phyloP scores from a whole-genome alignment of 139 green algal genomes.

The Axilococcus clingmanii region DNA sequence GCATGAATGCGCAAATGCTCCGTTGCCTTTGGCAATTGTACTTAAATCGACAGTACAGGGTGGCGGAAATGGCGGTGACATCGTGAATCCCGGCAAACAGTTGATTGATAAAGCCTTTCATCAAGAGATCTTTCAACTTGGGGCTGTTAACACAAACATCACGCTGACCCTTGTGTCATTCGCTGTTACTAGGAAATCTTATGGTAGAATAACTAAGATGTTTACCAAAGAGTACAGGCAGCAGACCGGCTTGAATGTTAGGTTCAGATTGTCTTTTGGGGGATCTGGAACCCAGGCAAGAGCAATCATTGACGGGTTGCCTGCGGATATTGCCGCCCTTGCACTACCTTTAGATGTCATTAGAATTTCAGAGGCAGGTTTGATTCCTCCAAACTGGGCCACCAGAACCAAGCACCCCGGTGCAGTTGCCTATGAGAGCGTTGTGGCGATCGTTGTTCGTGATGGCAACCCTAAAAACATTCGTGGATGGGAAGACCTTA shows the following conservation, averaged over 20 bases:
- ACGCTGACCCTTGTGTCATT: conserved; percentile 68
- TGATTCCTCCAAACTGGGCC: conserved; percentile 46
- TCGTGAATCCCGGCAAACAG: neutral
- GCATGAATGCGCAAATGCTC: too few species aligned
- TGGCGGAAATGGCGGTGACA: conserved; percentile 2
- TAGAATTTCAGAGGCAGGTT: conserved; percentile 58
- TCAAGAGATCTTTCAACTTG: conserved; percentile 14
- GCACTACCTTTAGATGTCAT: conserved; percentile 72
- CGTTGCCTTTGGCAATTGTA: too few species aligned
- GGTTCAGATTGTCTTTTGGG: conserved; percentile 69
- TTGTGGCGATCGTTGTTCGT: conserved; percentile 48
- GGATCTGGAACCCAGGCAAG: conserved; percentile 66
- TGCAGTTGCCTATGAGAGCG: conserved; percentile 36
- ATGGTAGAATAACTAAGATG: conserved; percentile 41
- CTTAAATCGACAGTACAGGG: too few species aligned
- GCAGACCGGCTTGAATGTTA: conserved; percentile 35
- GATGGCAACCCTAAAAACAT: conserved; percentile 65
- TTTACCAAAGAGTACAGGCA: conserved; percentile 55
- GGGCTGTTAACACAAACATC: conserved; percentile 4
- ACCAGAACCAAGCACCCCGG: conserved; percentile 37
- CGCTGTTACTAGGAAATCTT: conserved; percentile 51
- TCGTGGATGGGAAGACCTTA: conserved; percentile 60
- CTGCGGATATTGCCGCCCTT: conserved; percentile 63
- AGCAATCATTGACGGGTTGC: conserved; percentile 69
- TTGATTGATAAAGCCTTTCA: too few species aligned